Evolutionary conservation across 140 eudicot genomes (phyloP).

Genomic region (Oenanthe javanica): DNA sequence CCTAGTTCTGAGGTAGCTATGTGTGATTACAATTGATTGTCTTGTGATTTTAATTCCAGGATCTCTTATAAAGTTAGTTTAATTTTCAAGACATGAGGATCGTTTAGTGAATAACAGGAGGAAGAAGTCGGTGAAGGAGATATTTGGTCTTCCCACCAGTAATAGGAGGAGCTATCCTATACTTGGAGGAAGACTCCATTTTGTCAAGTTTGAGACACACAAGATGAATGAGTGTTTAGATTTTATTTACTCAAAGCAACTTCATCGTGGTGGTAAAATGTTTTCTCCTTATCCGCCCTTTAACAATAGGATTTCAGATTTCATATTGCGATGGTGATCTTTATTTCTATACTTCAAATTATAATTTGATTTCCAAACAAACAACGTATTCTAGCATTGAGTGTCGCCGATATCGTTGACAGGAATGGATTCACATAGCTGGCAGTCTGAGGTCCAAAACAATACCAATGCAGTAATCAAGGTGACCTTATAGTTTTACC

Average conservation of each 20-base stretch:
- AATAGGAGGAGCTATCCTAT: constrained; percentile 33
- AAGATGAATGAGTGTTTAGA: constrained; percentile 70
- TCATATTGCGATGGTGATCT: not conserved
- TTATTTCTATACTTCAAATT: not conserved
- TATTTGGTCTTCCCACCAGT: constrained; percentile 18
- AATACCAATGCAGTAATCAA: constrained; percentile 74
- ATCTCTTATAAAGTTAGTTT: constrained; percentile 77
- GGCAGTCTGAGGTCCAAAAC: constrained; percentile 40
- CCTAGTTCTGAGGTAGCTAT: not conserved
- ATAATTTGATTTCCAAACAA: not conserved
- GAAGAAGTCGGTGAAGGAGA: constrained; percentile 23
- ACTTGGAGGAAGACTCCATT: constrained; percentile 58
- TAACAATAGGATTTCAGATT: not conserved
- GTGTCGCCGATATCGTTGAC: not conserved
- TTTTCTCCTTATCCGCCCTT: constrained; percentile 33
- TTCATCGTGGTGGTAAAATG: constrained; percentile 62
- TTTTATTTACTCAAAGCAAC: constrained; percentile 82
- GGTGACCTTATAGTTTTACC: constrained; percentile 28
- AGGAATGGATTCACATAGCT: constrained; percentile 44
- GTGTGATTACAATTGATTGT: not conserved
- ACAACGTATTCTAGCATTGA: not conserved
- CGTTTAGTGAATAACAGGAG: constrained; percentile 19
- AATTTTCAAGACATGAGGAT: constrained; percentile 46
- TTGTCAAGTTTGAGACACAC: constrained; percentile 76
- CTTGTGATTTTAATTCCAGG: constrained; percentile 32